Conservation (phyloP, 148 eudicot genomes). For the Arbutus unedo region DNA sequence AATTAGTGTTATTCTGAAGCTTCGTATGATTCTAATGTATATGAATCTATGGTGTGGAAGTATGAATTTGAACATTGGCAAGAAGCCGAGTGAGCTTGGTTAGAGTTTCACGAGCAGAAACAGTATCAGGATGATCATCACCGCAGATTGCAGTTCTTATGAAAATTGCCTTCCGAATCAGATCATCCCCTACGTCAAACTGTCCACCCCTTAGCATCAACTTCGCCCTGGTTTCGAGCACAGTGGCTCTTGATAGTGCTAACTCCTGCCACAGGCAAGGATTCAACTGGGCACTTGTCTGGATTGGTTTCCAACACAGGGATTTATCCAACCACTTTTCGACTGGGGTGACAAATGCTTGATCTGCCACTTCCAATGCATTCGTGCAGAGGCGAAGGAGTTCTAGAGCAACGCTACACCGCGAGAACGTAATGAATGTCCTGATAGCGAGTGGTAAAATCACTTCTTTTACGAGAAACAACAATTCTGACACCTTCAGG, state of each 20-base stretch:
- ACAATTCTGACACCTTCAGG: slow-evolving; percentile 63
- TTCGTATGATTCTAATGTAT: background rate
- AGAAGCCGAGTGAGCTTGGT: slow-evolving; percentile 21
- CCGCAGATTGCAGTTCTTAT: slow-evolving; percentile 91
- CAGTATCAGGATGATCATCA: slow-evolving; percentile 85
- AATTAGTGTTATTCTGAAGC: slow-evolving; percentile 1
- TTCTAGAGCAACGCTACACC: slow-evolving; percentile 81
- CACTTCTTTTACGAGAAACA: slow-evolving; percentile 69
- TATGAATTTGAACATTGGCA: slow-evolving; percentile 13
- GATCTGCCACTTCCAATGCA: slow-evolving; percentile 84
- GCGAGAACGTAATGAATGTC: slow-evolving; percentile 67
- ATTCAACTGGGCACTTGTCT: slow-evolving; percentile 81
- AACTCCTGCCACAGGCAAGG: slow-evolving; percentile 92
- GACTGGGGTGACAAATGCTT: slow-evolving; percentile 77
- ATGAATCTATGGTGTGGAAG: slow-evolving; percentile 1
- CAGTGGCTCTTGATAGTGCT: slow-evolving; percentile 77
- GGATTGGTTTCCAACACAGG: slow-evolving; percentile 86
- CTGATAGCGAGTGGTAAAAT: slow-evolving; percentile 72
- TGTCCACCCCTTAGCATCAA: slow-evolving; percentile 92
- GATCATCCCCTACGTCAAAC: slow-evolving; percentile 84
- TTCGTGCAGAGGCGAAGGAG: slow-evolving; percentile 85
- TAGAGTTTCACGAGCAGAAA: slow-evolving; percentile 79
- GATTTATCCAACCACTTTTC: slow-evolving; percentile 84
- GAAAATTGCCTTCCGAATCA: slow-evolving; percentile 85
- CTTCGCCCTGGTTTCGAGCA: slow-evolving; percentile 88